A percentile compares a stretch with the other conserved stretches of the same genome.
Conservation (phyloP, 805 yeast genomes). For the Sugiyamaella chiloensis region DNA sequence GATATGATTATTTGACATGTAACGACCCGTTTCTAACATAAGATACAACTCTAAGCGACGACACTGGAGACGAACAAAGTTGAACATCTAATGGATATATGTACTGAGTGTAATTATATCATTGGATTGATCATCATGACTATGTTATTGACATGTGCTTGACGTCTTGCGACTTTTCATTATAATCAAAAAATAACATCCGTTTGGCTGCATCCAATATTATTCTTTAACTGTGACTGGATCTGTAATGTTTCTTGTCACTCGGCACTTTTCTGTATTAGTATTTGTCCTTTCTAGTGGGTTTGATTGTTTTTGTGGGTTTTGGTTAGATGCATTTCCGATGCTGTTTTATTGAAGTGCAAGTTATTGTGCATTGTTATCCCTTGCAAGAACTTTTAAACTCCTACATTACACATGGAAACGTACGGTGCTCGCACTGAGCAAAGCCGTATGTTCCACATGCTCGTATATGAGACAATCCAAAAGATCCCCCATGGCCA, state of each 20-base stretch:
- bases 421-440: slow-evolving; percentile 32
- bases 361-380: too few relatives aligned
- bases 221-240: too few relatives aligned
- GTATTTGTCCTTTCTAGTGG: background rate
- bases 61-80: slow-evolving; percentile 99
- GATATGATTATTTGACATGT: background rate
- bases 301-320: background rate
- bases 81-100: slow-evolving; percentile 82
- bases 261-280: background rate
- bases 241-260: too few relatives aligned
- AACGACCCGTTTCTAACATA: slow-evolving; percentile 8
- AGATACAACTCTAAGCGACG: slow-evolving; percentile 99
- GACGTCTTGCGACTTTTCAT: too few relatives aligned
- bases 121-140: too few relatives aligned
- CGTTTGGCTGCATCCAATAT: too few relatives aligned
- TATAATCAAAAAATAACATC: too few relatives aligned
- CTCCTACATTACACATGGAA: too few relatives aligned
- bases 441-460: slow-evolving; percentile 55
- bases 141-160: too few relatives aligned
- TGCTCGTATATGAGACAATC: slow-evolving; percentile 56
- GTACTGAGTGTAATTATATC: slow-evolving; percentile 28
- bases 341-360: background rate
- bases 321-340: background rate
- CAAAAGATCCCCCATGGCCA: slow-evolving; percentile 56
- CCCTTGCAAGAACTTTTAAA: too few relatives aligned